Conservation (phyloP, 495 filamentous ascomycete species). For the Aspergillus sclerotioniger region DNA sequence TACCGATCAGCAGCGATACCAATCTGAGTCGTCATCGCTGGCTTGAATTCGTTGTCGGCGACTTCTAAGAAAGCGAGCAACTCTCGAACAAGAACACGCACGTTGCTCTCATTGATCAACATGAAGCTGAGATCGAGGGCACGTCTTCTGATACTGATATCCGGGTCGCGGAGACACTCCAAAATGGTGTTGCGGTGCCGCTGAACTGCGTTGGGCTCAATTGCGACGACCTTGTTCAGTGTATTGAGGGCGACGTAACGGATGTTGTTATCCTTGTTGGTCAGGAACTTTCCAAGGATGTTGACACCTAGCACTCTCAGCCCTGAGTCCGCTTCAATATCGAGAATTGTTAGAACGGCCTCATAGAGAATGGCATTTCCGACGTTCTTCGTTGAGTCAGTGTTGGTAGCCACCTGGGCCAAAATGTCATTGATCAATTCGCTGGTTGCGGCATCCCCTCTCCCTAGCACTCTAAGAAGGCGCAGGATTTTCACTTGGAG, state of each 20-base stretch:
- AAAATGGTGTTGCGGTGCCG: constrained; percentile 96
- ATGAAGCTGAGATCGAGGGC: constrained; percentile 97
- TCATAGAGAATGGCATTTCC: constrained; percentile 98
- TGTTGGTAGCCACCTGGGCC: constrained; percentile 97
- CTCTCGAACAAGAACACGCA: constrained; percentile 88
- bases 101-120: constrained; percentile 93
- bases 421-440: constrained; percentile 98
- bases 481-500: constrained; percentile 93
- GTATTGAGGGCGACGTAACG: constrained; percentile 97
- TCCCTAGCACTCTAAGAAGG: constrained; percentile 77
- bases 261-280: constrained; percentile 98
- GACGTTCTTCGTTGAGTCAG: constrained; percentile 96
- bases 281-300: constrained; percentile 94
- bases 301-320: constrained; percentile 93
- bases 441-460: constrained; percentile 84
- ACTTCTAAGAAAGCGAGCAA: constrained; percentile 93
- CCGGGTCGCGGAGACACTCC: constrained; percentile 94
- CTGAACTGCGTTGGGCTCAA: constrained; percentile 97
- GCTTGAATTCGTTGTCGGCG: constrained; percentile 97
- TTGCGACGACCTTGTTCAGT: constrained; percentile 94
- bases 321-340: constrained; percentile 96
- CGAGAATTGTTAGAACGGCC: constrained; percentile 93
- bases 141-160: constrained; percentile 93
- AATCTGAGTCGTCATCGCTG: constrained; percentile 94
- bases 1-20: constrained; percentile 95